Evolutionary conservation across 495 filamentous ascomycete species (phyloP).

Genomic region (Aspergillus hancockii): DNA sequence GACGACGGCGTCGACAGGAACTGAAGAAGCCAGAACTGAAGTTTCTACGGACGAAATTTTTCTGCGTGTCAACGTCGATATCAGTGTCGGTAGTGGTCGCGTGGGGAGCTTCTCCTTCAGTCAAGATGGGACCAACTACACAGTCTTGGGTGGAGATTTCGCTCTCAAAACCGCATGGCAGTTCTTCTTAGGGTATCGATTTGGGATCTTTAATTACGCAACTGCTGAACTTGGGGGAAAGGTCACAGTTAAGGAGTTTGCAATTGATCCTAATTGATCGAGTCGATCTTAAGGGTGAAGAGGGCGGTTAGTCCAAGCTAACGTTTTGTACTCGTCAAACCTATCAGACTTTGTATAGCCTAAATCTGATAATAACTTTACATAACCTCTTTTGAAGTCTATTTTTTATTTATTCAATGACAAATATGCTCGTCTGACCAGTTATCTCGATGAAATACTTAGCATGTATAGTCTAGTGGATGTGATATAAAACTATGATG

Average conservation of each 20-base stretch:
- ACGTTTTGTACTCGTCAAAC: too few species aligned
- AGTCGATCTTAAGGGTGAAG: too few species aligned
- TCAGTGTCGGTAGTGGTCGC: constrained; percentile 33
- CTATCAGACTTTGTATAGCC: too few species aligned
- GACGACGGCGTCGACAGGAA: constrained; percentile 42
- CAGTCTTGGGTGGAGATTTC: constrained; percentile 39
- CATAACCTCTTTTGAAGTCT: too few species aligned
- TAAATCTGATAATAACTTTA: too few species aligned
- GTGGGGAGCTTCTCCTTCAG: constrained; percentile 53
- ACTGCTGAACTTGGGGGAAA: constrained; percentile 52
- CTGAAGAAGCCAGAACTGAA: constrained; percentile 29
- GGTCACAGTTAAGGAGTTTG: constrained; percentile 33
- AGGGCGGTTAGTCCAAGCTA: too few species aligned
- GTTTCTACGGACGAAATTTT: constrained; percentile 32
- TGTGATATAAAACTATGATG: too few species aligned
- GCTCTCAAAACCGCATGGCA: constrained; percentile 46
- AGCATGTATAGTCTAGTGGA: too few species aligned
- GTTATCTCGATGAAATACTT: too few species aligned
- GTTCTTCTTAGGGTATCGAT: constrained; percentile 59
- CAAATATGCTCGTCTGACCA: too few species aligned
- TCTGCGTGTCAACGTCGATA: constrained; percentile 44
- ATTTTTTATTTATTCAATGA: too few species aligned
- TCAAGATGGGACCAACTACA: constrained; percentile 47
- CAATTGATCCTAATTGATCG: neutral
- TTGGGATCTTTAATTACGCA: constrained; percentile 59